Conservation (phyloP, 306 rosid genomes). For the Begonia peltatifolia region DNA sequence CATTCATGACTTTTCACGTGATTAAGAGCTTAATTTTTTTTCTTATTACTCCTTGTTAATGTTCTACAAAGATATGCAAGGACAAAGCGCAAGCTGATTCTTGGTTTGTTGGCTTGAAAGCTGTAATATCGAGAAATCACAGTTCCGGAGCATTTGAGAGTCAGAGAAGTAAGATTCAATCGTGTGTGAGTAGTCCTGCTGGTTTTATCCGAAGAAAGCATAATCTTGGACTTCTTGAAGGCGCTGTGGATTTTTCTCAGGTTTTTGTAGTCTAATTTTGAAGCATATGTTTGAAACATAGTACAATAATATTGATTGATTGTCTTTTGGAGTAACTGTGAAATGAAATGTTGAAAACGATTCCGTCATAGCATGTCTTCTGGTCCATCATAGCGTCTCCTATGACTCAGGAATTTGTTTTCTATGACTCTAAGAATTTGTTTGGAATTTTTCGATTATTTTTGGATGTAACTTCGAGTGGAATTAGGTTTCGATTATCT, state of each 20-base stretch:
- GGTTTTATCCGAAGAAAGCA: conserved; percentile 62
- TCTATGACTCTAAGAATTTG: too few species aligned
- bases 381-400: too few species aligned
- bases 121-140: conserved; percentile 38
- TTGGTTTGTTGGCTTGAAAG: conserved; percentile 73
- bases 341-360: too few species aligned
- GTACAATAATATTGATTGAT: too few species aligned
- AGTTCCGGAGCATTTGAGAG: conserved; percentile 29
- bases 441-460: too few species aligned
- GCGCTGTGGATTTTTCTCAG: conserved; percentile 44
- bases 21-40: conserved; percentile 6
- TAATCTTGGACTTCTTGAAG: conserved; percentile 71
- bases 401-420: too few species aligned
- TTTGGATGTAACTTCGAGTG: too few species aligned
- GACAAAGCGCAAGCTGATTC: conserved; percentile 65
- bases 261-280: conserved; percentile 20
- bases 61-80: conserved; percentile 50
- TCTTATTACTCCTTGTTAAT: background rate
- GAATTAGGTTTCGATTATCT: too few species aligned
- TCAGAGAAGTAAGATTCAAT: conserved; percentile 52
- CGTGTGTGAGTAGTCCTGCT: conserved; percentile 78
- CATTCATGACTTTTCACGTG: too few species aligned
- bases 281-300: too few species aligned
- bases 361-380: too few species aligned
- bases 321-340: too few species aligned